Conservation (phyloP, 2,329 filamentous ascomycete genomes). For the Alternaria tenuissima region DNA sequence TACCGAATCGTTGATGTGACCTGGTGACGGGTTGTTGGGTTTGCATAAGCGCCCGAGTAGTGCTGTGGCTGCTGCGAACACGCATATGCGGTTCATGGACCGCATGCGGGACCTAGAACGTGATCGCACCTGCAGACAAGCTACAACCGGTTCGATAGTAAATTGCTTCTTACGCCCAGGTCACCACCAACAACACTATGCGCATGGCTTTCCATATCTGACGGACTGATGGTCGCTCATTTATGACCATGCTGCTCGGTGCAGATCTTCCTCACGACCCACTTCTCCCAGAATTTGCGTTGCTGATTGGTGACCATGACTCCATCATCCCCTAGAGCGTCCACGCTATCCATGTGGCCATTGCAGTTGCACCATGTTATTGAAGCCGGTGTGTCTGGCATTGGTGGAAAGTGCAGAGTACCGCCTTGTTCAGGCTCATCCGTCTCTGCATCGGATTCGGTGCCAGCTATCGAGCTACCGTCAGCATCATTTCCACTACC, state of each 20-base stretch:
- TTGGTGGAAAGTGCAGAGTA: constrained; percentile 56
- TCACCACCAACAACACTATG: constrained; percentile 7
- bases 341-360: constrained; percentile 52
- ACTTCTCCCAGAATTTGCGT: constrained; percentile 65
- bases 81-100: constrained; percentile 23
- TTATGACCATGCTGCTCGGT: constrained; percentile 52
- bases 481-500: constrained; percentile 44
- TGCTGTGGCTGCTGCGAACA: constrained; percentile 24
- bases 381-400: constrained; percentile 57
- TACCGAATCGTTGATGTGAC: neutral
- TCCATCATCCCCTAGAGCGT: constrained; percentile 60
- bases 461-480: constrained; percentile 45
- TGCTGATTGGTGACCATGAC: constrained; percentile 57
- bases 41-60: constrained; percentile 34
- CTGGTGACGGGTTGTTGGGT: constrained; percentile 19
- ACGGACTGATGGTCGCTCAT: constrained; percentile 25
- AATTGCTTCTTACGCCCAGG: constrained; percentile 4
- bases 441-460: constrained; percentile 45
- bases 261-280: constrained; percentile 60
- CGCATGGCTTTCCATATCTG: neutral
- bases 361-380: constrained; percentile 58
- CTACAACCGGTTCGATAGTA: constrained; percentile 10
- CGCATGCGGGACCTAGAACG: constrained; percentile 21
- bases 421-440: constrained; percentile 51
- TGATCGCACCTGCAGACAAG: constrained; percentile 18